Percentiles rank a stretch among this genome's conserved stretches.
These are phyloP conservation scores for Yamadazyma songkhlaensis DNA, from an alignment of 1,139 yeast species.

Conservation along the genomic window DNA sequence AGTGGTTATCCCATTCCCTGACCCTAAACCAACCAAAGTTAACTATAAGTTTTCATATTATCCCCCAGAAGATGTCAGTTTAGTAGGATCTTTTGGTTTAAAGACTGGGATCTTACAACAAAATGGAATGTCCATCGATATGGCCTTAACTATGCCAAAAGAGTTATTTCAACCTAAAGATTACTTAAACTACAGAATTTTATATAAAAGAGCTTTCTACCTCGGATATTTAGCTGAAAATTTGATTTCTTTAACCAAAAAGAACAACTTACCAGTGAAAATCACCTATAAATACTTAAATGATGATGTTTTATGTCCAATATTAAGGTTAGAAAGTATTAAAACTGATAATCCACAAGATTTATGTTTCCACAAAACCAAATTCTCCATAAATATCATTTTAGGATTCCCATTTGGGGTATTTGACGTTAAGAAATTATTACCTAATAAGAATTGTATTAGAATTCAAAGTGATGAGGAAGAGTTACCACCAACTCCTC, in stretches of 20 bases:
- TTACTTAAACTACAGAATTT: conserved; percentile 82
- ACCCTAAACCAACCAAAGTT: conserved; percentile 72
- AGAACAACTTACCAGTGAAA: conserved; percentile 54
- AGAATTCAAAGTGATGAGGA: conserved; percentile 55
- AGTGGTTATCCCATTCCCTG: conserved; percentile 79
- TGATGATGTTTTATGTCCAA: conserved; percentile 66
- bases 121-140: conserved; percentile 65
- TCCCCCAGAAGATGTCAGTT: conserved; percentile 73
- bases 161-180: conserved; percentile 80
- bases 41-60: conserved; percentile 70
- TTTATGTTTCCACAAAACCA: conserved; percentile 62
- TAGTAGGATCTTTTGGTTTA: conserved; percentile 87
- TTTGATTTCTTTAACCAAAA: conserved; percentile 52
- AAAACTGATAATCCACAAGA: conserved; percentile 47
- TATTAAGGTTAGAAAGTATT: conserved; percentile 52
- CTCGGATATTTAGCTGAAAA: conserved; percentile 72
- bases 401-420: conserved; percentile 69
- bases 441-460: conserved; percentile 77
- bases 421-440: conserved; percentile 72
- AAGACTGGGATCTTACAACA: conserved; percentile 62
- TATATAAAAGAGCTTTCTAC: conserved; percentile 87
- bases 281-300: conserved; percentile 57
- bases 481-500: conserved; percentile 73
- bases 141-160: conserved; percentile 79
- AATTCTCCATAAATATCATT: conserved; percentile 67